Conservation (phyloP, 2,329 filamentous ascomycete genomes). For the Aureobasidium sp. region DNA sequence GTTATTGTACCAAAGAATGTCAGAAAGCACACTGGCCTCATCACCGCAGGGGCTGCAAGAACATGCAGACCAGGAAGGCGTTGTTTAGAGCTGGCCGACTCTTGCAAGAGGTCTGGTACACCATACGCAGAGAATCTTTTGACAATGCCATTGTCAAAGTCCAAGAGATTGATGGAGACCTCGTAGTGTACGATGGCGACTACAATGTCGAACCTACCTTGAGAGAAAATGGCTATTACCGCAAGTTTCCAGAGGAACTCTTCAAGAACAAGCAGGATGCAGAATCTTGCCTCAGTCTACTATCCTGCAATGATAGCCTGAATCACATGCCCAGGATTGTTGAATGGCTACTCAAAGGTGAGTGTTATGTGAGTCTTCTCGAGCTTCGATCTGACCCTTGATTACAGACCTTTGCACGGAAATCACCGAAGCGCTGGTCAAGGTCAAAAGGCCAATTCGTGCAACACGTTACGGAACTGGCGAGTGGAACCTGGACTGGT, state of each 20-base stretch:
- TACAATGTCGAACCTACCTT: neutral
- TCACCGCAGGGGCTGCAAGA: constrained; percentile 14
- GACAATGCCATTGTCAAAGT: neutral
- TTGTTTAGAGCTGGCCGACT: constrained; percentile 21
- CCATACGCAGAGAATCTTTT: constrained; percentile 8
- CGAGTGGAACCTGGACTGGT: neutral
- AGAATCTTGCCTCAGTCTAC: neutral
- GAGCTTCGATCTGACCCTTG: neutral
- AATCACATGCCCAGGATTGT: neutral
- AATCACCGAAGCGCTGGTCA: neutral
- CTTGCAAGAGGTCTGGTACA: constrained; percentile 18
- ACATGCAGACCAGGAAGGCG: neutral
- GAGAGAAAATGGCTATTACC: neutral
- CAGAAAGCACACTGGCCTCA: constrained; percentile 10
- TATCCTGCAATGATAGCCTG: neutral
- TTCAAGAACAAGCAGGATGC: constrained; percentile 13
- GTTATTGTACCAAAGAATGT: constrained; percentile 18
- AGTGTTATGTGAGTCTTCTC: neutral
- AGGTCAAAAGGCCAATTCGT: neutral
- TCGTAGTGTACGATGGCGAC: constrained; percentile 7
- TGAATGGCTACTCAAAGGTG: constrained; percentile 6
- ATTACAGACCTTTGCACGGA: neutral
- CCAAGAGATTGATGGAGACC: neutral
- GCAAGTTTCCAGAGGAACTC: constrained; percentile 11
- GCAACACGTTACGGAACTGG: neutral